Evolutionary conservation across 805 yeast genomes (phyloP).

Genomic region (Jamesozyma rosinii): DNA sequence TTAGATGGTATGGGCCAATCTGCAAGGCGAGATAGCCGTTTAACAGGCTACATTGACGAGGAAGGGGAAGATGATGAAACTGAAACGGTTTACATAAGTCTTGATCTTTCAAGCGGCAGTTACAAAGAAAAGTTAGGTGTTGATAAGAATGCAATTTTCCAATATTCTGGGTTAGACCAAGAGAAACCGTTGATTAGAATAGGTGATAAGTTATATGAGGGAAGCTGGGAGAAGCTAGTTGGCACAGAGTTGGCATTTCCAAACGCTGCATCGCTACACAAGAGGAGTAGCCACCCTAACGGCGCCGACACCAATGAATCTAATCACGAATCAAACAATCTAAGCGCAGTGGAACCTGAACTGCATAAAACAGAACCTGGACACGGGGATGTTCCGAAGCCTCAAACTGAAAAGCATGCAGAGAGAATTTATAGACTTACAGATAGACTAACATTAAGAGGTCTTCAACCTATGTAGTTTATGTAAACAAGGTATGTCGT

Average conservation of each 20-base stretch:
- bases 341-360: background rate
- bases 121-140: conserved; percentile 25
- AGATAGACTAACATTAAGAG: conserved; percentile 20
- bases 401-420: conserved; percentile 8
- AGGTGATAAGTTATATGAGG: conserved; percentile 55
- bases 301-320: background rate
- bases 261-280: conserved; percentile 18
- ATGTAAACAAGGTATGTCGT: too few species aligned
- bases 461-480: conserved; percentile 23
- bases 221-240: conserved; percentile 65
- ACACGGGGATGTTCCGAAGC: conserved; percentile 1
- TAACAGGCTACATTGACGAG: background rate
- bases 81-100: conserved; percentile 43
- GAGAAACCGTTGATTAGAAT: conserved; percentile 48
- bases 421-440: conserved; percentile 25
- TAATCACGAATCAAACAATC: conserved; percentile 4
- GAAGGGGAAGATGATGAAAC: conserved; percentile 29
- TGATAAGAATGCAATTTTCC: conserved; percentile 37
- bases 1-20: conserved; percentile 45
- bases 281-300: conserved; percentile 4
- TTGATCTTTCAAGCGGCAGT: conserved; percentile 40
- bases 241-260: conserved; percentile 59
- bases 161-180: conserved; percentile 47
- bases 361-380: background rate
- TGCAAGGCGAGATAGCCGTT: background rate